Conservation (phyloP, 1,284 basidiomycete genomes). For the Porodaedalea pini region DNA sequence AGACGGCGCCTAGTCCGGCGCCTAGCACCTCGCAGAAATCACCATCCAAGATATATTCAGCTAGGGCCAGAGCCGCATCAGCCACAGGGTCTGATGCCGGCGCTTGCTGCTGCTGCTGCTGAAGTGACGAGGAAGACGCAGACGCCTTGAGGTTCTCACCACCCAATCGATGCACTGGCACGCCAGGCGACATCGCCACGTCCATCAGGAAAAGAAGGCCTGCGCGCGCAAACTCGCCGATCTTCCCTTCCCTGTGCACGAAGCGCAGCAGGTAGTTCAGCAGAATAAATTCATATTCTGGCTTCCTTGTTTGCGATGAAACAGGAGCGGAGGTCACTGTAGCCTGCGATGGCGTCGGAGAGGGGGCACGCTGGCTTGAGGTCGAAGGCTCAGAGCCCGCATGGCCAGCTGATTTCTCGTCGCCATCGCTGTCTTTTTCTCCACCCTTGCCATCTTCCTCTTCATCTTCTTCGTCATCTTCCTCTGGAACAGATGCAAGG, state of each 20-base stretch:
- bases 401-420: slow-evolving; percentile 29
- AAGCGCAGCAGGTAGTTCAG: slow-evolving; percentile 96
- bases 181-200: slow-evolving; percentile 80
- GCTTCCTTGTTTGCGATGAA: slow-evolving; percentile 50
- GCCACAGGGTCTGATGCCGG: slow-evolving; percentile 60
- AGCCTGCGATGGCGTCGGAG: slow-evolving; percentile 57
- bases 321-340: slow-evolving; percentile 52
- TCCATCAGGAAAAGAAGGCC: slow-evolving; percentile 92
- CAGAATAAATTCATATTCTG: slow-evolving; percentile 91
- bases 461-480: slow-evolving; percentile 51
- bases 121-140: slow-evolving; percentile 25
- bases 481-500: slow-evolving; percentile 64
- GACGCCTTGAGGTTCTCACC: slow-evolving; percentile 34
- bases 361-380: slow-evolving; percentile 33
- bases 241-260: slow-evolving; percentile 90
- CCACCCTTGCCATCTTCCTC: slow-evolving; percentile 46
- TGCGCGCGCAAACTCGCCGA: slow-evolving; percentile 91
- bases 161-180: slow-evolving; percentile 40
- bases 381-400: slow-evolving; percentile 23
- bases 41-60: slow-evolving; percentile 91
- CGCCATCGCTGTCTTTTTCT: slow-evolving; percentile 43
- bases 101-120: slow-evolving; percentile 20
- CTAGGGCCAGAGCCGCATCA: slow-evolving; percentile 81
- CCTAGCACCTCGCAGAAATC: slow-evolving; percentile 96
- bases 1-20: slow-evolving; percentile 91